Conservation (phyloP, 805 yeast genomes). For the Kodamaea kakaduensis region DNA sequence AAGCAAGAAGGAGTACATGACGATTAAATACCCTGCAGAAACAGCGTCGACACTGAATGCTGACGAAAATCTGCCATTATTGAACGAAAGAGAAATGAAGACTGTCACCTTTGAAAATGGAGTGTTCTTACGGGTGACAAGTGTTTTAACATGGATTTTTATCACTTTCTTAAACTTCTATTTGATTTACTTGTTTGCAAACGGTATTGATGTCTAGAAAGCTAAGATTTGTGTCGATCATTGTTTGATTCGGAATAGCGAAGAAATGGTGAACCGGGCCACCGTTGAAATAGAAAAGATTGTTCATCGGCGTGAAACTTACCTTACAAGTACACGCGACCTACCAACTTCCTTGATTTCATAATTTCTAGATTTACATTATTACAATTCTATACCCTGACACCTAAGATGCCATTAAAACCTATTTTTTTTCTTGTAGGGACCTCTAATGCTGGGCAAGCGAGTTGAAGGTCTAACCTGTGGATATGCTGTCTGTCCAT, state of each 20-base stretch:
- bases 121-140: conserved; percentile 25
- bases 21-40: conserved; percentile 27
- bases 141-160: conserved; percentile 38
- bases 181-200: conserved; percentile 37
- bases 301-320: too few relatives aligned
- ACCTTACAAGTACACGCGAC: too few relatives aligned
- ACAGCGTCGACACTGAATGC: conserved; percentile 5
- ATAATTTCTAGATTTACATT: too few relatives aligned
- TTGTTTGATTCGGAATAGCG: too few relatives aligned
- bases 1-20: conserved; percentile 35
- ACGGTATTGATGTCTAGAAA: conserved; percentile 36
- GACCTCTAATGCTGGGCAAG: conserved; percentile 37
- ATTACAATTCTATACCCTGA: too few relatives aligned
- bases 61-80: conserved; percentile 15
- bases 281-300: too few relatives aligned
- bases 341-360: too few relatives aligned
- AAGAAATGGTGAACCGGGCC: too few relatives aligned
- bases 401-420: too few relatives aligned
- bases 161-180: conserved; percentile 39
- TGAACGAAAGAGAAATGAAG: conserved; percentile 10
- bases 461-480: conserved; percentile 21
- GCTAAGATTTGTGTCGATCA: too few relatives aligned
- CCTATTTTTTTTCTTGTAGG: conserved; percentile 33
- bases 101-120: conserved; percentile 40
- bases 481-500: neutral